Conservation (phyloP, 345 rosid species). For the Salix koriyanagi region DNA sequence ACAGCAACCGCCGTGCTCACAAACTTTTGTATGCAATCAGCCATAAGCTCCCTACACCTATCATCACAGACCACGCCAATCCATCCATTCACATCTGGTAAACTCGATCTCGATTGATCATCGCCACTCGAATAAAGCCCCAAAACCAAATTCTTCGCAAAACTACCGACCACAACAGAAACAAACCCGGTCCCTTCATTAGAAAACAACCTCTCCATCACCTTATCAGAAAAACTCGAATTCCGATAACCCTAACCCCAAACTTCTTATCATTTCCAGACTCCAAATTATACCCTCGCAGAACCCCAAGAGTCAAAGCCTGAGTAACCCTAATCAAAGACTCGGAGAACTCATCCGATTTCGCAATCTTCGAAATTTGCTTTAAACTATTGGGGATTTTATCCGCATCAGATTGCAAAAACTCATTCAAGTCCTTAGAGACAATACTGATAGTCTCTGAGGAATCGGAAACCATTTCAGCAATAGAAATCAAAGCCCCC, state of each 20-base stretch:
- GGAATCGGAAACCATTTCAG: constrained; percentile 73
- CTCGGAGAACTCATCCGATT: constrained; percentile 55
- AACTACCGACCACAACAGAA: constrained; percentile 81
- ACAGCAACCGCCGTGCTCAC: constrained; percentile 73
- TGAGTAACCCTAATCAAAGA: constrained; percentile 53
- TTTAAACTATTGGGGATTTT: constrained; percentile 77
- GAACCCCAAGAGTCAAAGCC: constrained; percentile 63
- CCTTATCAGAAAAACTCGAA: constrained; percentile 43
- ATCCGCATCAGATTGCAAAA: constrained; percentile 68
- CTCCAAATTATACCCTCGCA: constrained; percentile 46
- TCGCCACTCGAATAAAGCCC: constrained; percentile 56
- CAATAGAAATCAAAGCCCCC: constrained; percentile 53
- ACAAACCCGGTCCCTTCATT: constrained; percentile 72
- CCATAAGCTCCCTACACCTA: constrained; percentile 60
- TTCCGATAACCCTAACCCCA: constrained; percentile 14
- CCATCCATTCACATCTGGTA: constrained; percentile 53
- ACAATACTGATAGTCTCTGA: constrained; percentile 56
- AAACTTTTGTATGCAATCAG: constrained; percentile 76
- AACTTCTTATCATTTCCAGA: constrained; percentile 20
- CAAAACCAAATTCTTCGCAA: constrained; percentile 83
- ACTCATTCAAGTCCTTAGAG: constrained; percentile 60
- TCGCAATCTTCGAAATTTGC: constrained; percentile 76
- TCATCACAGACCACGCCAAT: constrained; percentile 46
- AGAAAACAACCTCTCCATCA: constrained; percentile 70
- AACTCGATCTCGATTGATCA: constrained; percentile 14